Evolutionary conservation across 495 filamentous ascomycete genomes (phyloP), one percentile per base, ranked within the genome.

Genomic region (Cetradonia linearis): DNA sequence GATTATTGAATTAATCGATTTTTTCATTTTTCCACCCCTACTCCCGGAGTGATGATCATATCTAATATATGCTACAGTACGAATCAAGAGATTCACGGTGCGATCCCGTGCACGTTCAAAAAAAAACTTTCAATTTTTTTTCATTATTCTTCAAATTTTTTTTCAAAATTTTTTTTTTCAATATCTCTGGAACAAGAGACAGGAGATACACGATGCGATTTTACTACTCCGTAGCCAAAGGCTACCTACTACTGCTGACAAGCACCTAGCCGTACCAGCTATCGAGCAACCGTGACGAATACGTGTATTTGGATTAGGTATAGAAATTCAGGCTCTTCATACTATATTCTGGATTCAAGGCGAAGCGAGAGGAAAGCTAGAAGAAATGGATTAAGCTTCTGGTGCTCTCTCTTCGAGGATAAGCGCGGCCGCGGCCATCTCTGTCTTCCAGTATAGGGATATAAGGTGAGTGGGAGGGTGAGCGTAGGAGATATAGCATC

Each of bases 11-110:
- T n/a, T n/a, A n/a, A n/a, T n/a, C n/a, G n/a, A n/a, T n/a, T n/a
- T n/a, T n/a, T n/a, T n/a, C n/a, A n/a, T n/a, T n/a, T n/a, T n/a
- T n/a, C n/a, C n/a, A n/a, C n/a, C n/a, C n/a, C n/a, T n/a, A n/a
- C n/a, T n/a, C n/a, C 25, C 25, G 23, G 11, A 34, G 0, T 55
- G 52, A 55, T 18, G 25, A 34, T 18, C 33, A 23, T 5, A 9
- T 18, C 52, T 55, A 33, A 55, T 8, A 1, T 20, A 55, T 33
- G 0, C 9, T 20, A 55, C 28, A 55, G 52, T 55, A 55, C 52
- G 52, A 55, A 55, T 55, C 52, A 55, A 55, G 52, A 55, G 52
- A 55, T 55, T 55, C 52, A 55, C 52, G 52, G 52, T 55, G 27
- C 52, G 52, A 55, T 55, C 52, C 52, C 52, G 52, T 55, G 52